Percentiles rank a stretch among this genome's conserved stretches.
Evolutionary conservation across 306 rosid species (phyloP).

Genomic region (Sicyos baderoa): DNA sequence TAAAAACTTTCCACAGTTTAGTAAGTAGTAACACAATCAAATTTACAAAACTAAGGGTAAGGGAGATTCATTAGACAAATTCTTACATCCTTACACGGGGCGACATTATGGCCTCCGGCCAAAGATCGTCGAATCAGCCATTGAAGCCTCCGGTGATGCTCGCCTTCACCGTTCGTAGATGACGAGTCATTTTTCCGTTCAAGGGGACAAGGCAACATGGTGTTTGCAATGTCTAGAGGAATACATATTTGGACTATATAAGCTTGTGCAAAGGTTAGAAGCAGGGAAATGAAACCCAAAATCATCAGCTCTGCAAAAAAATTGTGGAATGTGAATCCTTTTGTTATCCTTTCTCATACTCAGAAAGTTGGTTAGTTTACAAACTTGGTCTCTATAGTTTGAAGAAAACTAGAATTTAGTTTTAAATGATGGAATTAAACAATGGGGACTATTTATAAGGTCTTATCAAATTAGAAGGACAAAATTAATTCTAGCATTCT

Average conservation of each 20-base stretch:
- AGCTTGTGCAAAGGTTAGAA: conserved; percentile 74
- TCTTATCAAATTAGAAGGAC: no score
- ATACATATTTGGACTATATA: conserved; percentile 70
- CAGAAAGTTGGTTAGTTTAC: not conserved
- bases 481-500: no score
- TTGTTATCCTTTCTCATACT: not conserved
- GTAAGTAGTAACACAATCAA: not conserved
- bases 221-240: conserved; percentile 40
- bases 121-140: conserved; percentile 50
- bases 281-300: conserved; percentile 79
- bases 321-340: not conserved
- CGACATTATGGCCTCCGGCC: conserved; percentile 30
- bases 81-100: conserved; percentile 52
- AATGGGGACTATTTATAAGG: no score
- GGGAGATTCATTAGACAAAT: not conserved
- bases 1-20: not conserved
- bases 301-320: conserved; percentile 79
- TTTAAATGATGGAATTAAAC: no score
- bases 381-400: no score
- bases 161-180: conserved; percentile 23
- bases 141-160: conserved; percentile 50
- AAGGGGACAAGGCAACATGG: conserved; percentile 59
- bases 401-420: not conserved
- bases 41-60: not conserved
- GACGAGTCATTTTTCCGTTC: not conserved